Conservation (phyloP, 2,329 filamentous ascomycete genomes). For the Phaeoacremonium minimum region DNA sequence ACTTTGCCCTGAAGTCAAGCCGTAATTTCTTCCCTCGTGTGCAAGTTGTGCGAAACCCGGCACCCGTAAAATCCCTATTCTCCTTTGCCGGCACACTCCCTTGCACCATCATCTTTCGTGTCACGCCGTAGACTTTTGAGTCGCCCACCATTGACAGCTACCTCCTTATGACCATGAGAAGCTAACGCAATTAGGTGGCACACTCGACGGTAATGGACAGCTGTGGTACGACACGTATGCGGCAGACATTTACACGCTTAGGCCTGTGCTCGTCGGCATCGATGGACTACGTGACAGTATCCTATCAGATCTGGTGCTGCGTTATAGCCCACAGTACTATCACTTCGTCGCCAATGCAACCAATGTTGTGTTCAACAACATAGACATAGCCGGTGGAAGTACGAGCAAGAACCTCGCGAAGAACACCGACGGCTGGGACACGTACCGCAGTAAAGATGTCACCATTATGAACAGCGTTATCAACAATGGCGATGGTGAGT, state of each 20-base stretch:
- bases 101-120: too few relatives aligned
- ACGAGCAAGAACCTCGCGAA: conserved; percentile 49
- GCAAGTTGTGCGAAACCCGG: too few relatives aligned
- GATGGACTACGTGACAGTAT: conserved; percentile 52
- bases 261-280: conserved; percentile 57
- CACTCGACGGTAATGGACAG: conserved; percentile 59
- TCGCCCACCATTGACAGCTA: too few relatives aligned
- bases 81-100: too few relatives aligned
- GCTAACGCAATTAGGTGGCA: conserved; percentile 17
- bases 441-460: conserved; percentile 54
- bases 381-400: conserved; percentile 53
- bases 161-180: neutral
- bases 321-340: conserved; percentile 55
- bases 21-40: too few relatives aligned
- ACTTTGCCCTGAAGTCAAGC: too few relatives aligned
- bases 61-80: too few relatives aligned
- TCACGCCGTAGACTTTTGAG: too few relatives aligned
- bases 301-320: conserved; percentile 52
- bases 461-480: conserved; percentile 61
- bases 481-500: conserved; percentile 57
- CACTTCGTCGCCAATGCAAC: conserved; percentile 57
- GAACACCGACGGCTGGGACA: conserved; percentile 63
- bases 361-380: conserved; percentile 57
- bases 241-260: conserved; percentile 48
- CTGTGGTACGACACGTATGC: conserved; percentile 62